These are phyloP conservation scores for Candida pseudoglaebosa DNA, from an alignment of 805 yeast species.

Conservation along the genomic window DNA sequence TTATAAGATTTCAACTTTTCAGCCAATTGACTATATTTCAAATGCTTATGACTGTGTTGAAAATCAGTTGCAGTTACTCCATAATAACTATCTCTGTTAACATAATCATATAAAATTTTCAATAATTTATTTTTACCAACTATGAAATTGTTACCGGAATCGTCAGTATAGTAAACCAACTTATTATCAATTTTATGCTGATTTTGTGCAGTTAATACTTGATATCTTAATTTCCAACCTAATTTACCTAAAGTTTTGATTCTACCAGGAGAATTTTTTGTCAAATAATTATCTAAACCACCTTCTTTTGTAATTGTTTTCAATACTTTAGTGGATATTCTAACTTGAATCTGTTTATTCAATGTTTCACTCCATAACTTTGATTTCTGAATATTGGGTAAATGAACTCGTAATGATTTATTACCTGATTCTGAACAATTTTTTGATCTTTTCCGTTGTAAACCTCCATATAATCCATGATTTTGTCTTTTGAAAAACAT, in stretches of 20 bases:
- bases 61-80: slow-evolving; percentile 45
- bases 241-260: slow-evolving; percentile 86
- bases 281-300: slow-evolving; percentile 84
- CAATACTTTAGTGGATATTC: slow-evolving; percentile 75
- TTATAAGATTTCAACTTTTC: slow-evolving; percentile 43
- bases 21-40: slow-evolving; percentile 47
- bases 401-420: slow-evolving; percentile 69
- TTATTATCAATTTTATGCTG: slow-evolving; percentile 33
- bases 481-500: slow-evolving; percentile 77
- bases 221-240: slow-evolving; percentile 88
- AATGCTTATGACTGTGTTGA: slow-evolving; percentile 38
- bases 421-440: slow-evolving; percentile 74
- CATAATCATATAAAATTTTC: slow-evolving; percentile 49
- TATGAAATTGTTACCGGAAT: slow-evolving; percentile 42
- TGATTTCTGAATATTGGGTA: slow-evolving; percentile 75
- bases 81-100: slow-evolving; percentile 41
- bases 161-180: slow-evolving; percentile 48
- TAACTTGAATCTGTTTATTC: slow-evolving; percentile 50
- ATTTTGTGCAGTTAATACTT: slow-evolving; percentile 49
- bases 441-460: slow-evolving; percentile 72
- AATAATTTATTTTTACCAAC: slow-evolving; percentile 67
- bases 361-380: slow-evolving; percentile 83
- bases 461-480: slow-evolving; percentile 87
- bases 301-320: slow-evolving; percentile 90
- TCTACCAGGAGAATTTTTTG: slow-evolving; percentile 85